Base-by-base conservation (phyloP, 2,329 filamentous ascomycete genomes). In the Peltaster fructicola region DNA sequence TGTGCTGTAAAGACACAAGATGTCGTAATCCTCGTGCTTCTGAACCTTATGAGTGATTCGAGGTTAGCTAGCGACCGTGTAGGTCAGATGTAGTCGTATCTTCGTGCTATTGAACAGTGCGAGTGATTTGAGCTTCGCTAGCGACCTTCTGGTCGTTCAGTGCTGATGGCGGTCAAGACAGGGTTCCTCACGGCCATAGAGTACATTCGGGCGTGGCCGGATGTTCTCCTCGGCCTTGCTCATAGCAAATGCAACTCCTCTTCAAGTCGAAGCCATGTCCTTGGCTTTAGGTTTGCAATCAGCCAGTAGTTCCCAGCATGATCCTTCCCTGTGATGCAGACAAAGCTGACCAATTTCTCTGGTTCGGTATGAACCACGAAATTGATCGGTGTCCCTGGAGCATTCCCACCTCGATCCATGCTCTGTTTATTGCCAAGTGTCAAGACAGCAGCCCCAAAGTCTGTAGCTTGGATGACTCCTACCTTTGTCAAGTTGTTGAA, bases 401-500 rank as follows among this genome's bases (percentile, higher is more conserved):
- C n/a, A 12, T n/a, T 6, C 8, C 18, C 6, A 12, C 18, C 18
- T 20, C 8, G 18, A 10, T 8, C 12, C 4, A 26, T n/a, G 32
- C 27, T 1, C 32, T 26, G 10, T 24, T 16, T n/a, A n/a, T n/a
- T n/a, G n/a, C 5, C 30, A 17, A 12, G 25, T 34, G 17, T 26
- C 16, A 38, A 7, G 15, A 48, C 18, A 8, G 40, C 36, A 13
- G 30, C 18, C 19, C 42, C 40, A 23, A 60, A 59, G 35, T 59
- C 52, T 5, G 41, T 36, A 6, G 18, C 24, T 2, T 46, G 35
- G 20, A 47, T 50, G 12, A 59, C 37, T 17, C 45, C 38, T 6
- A 40, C 50, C 20, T 47, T 47, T 4, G 45, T 38, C 51, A 52
- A 56, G 31, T 59, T 60, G 6, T 43, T 51, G 17, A 51, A 43